Base-by-base conservation (phyloP, 495 filamentous ascomycete species). In the Aspergillus wentii region DNA sequence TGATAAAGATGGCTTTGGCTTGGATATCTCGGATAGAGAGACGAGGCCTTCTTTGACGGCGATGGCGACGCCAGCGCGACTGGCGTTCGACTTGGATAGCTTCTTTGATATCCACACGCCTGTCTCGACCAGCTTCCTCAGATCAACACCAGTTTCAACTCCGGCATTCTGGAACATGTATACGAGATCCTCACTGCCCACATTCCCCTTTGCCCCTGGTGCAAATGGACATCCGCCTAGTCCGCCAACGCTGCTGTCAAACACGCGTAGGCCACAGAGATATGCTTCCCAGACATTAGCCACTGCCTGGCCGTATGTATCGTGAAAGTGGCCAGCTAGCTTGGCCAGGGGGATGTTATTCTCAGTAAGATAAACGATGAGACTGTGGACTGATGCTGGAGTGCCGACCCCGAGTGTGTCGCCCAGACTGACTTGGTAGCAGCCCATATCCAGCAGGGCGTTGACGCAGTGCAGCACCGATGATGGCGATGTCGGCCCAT, bases 161-260 rank as follows among this genome's bases (percentile, higher is more conserved):
- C 66, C 67, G 0, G 53, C 55, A 11, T 54, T 54, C 4, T 69
- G 47, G 17, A 72, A 65, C 48, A 66, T 63, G 20, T 59, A 56
- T 1, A 64, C 67, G 15, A 72, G 13, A 27, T 67, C 66, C 32
- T 69, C 67, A 0, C 61, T 61, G 2, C 66, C 56, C 3, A 69
- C 59, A 40, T 71, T 72, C 1, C 69, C 69, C 18, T 61, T 66
- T 11, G 69, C 69, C 6, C 69, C 69, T 7, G 63, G 62, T 4
- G 67, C 67, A 48, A 63, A 71, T 0, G 69, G 69, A 38, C 69
- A 72, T 0, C 69, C 69, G 3, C 69, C 69, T 0, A 72, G 59
- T 2, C 69, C 67, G 0, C 53, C 57, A 14, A 69, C 54, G 28
- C 64, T 69, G 18, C 61, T 62, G 36, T 72, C 69, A 28, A 72